A percentile compares a stretch with the other conserved stretches of the same genome.
phyloP scores from a whole-genome alignment of 1,284 basidiomycete species.

The Pseudozyma sp. region DNA sequence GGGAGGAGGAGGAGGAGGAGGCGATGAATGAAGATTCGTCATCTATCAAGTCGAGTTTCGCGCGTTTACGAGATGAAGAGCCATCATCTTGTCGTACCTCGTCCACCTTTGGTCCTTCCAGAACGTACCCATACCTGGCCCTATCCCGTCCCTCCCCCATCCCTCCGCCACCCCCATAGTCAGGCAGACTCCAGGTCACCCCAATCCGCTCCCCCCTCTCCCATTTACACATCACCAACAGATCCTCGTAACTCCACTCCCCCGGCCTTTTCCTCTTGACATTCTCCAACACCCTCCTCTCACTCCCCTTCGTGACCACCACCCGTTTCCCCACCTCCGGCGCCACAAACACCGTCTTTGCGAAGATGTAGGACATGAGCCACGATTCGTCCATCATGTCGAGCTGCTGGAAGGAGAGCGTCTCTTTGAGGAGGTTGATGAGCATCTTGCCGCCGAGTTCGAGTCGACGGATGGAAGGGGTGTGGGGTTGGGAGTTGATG shows the following conservation, averaged over 20 bases:
- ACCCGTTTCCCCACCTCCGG: constrained; percentile 20
- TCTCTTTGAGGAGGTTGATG: constrained; percentile 92
- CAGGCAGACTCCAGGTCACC: constrained; percentile 74
- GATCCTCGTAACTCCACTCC: constrained; percentile 50
- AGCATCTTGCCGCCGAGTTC: constrained; percentile 93
- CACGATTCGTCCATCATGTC: constrained; percentile 97
- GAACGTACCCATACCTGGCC: constrained; percentile 40
- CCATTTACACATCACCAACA: constrained; percentile 80
- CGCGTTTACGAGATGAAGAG: background rate
- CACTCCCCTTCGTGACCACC: constrained; percentile 69
- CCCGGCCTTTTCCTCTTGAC: constrained; percentile 6
- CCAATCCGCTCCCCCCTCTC: background rate
- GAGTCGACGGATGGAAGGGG: constrained; percentile 82
- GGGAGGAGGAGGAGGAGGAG: background rate
- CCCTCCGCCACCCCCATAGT: constrained; percentile 74
- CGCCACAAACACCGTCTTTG: constrained; percentile 83
- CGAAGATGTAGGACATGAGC: constrained; percentile 90
- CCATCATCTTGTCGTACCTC: background rate
- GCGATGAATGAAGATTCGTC: constrained; percentile 45
- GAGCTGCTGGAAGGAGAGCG: constrained; percentile 93
- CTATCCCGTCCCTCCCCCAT: constrained; percentile 15
- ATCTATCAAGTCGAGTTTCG: constrained; percentile 11
- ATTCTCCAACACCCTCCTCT: background rate
- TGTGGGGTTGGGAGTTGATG: constrained; percentile 78
- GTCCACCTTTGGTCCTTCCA: constrained; percentile 23